These are phyloP conservation scores for Eruca vesicaria DNA, from an alignment of 441 rosid species.

Conservation along the genomic window DNA sequence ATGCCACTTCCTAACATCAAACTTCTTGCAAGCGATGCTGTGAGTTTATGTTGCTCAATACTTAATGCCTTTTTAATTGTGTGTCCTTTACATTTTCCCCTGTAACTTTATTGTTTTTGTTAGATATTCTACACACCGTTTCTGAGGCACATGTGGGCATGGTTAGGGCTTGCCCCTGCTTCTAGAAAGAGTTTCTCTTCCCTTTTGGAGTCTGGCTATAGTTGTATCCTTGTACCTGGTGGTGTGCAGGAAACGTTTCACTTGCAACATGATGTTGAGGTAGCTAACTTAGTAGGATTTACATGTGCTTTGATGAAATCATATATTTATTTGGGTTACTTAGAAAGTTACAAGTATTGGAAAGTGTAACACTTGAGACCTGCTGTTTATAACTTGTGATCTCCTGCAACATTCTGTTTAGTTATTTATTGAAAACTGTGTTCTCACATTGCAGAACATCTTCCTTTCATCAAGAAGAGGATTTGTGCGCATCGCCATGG, in stretches of 20 bases:
- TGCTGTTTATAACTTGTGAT: not conserved
- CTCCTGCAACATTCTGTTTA: not conserved
- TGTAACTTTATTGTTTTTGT: not conserved
- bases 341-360: not conserved
- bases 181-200: constrained; percentile 65
- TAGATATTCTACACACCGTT: constrained; percentile 86
- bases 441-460: constrained; percentile 43
- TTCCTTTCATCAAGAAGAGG: constrained; percentile 79
- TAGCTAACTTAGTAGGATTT: constrained; percentile 15
- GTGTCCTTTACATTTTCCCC: no score
- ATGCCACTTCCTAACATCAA: constrained; percentile 84
- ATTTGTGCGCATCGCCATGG: constrained; percentile 79
- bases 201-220: constrained; percentile 64
- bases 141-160: constrained; percentile 90
- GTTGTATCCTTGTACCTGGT: constrained; percentile 87
- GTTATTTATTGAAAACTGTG: not conserved
- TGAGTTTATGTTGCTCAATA: constrained; percentile 37
- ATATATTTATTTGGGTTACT: constrained; percentile 1
- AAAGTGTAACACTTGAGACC: not conserved
- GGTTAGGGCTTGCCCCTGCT: constrained; percentile 86
- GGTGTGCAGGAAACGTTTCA: constrained; percentile 81
- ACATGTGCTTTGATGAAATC: not conserved
- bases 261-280: constrained; percentile 75
- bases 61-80: not conserved
- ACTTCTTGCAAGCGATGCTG: constrained; percentile 80